These are phyloP conservation scores for Jamesozyma lodderae DNA, from an alignment of 805 yeast species.

Conservation along the genomic window DNA sequence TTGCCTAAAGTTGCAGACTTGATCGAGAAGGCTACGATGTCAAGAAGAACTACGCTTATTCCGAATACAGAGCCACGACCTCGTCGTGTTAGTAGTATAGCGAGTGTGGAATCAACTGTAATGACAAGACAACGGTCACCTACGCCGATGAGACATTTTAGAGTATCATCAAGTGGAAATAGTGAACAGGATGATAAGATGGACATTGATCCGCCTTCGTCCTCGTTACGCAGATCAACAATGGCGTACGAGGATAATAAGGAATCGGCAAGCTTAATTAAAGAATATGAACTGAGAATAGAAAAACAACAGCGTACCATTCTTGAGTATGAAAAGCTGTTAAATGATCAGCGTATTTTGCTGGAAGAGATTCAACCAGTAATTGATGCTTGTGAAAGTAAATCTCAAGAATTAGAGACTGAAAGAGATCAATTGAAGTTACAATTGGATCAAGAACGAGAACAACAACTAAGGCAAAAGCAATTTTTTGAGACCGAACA, in stretches of 20 bases:
- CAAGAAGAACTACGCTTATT: slow-evolving; percentile 14
- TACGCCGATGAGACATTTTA: slow-evolving; percentile 29
- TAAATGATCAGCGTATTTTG: slow-evolving; percentile 27
- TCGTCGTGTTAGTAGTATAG: slow-evolving; percentile 10
- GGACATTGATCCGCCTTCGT: slow-evolving; percentile 13
- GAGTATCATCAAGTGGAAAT: slow-evolving; percentile 27
- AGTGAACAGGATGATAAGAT: slow-evolving; percentile 3
- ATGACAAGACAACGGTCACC: slow-evolving; percentile 15
- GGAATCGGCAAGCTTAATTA: neutral
- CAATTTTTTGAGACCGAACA: slow-evolving; percentile 24
- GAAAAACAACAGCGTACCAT: slow-evolving; percentile 18
- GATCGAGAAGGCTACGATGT: slow-evolving; percentile 13
- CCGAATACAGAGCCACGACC: neutral
- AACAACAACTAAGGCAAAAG: slow-evolving; percentile 20
- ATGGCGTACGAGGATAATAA: neutral
- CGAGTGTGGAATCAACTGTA: slow-evolving; percentile 10
- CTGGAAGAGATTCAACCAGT: slow-evolving; percentile 28
- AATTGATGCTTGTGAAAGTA: slow-evolving; percentile 26
- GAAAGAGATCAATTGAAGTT: slow-evolving; percentile 17
- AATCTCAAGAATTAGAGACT: slow-evolving; percentile 26
- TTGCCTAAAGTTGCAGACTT: slow-evolving; percentile 34
- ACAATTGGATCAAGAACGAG: slow-evolving; percentile 21
- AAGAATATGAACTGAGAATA: slow-evolving; percentile 7
- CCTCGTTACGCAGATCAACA: slow-evolving; percentile 2
- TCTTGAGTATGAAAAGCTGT: slow-evolving; percentile 18